A percentile compares a stretch with the other conserved stretches of the same genome.
Conservation (phyloP, 345 rosid genomes). For the Cardiospermum halicacabum region DNA sequence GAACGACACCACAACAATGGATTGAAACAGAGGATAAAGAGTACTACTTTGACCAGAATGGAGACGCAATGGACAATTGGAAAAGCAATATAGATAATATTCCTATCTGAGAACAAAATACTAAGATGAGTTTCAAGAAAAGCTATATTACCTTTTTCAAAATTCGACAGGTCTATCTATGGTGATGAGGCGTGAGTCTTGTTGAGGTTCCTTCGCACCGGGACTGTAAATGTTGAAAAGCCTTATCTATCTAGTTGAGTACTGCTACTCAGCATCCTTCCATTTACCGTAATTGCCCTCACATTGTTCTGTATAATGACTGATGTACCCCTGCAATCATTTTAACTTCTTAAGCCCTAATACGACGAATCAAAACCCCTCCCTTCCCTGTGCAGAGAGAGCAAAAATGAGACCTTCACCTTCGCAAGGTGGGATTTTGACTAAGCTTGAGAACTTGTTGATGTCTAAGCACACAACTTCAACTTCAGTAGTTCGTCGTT, state of each 20-base stretch:
- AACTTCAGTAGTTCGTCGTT: constrained; percentile 3
- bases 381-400: too few species aligned
- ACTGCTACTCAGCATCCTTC: too few species aligned
- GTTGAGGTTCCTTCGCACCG: constrained; percentile 1
- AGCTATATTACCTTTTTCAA: constrained; percentile 4
- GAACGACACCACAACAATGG: neutral
- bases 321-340: constrained; percentile 3
- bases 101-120: neutral
- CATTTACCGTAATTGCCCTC: constrained; percentile 3
- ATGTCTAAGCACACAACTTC: neutral
- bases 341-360: neutral
- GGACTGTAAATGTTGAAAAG: neutral
- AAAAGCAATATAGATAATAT: neutral
- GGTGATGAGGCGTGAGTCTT: neutral
- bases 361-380: neutral
- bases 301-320: neutral
- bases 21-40: neutral
- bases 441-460: neutral
- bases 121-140: neutral
- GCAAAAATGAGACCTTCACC: too few species aligned
- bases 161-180: neutral
- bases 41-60: neutral
- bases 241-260: too few species aligned
- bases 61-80: neutral
- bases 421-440: constrained; percentile 8